Base-by-base conservation (phyloP, 768 basidiomycete species). In the Psilocybe subaeruginosa region DNA sequence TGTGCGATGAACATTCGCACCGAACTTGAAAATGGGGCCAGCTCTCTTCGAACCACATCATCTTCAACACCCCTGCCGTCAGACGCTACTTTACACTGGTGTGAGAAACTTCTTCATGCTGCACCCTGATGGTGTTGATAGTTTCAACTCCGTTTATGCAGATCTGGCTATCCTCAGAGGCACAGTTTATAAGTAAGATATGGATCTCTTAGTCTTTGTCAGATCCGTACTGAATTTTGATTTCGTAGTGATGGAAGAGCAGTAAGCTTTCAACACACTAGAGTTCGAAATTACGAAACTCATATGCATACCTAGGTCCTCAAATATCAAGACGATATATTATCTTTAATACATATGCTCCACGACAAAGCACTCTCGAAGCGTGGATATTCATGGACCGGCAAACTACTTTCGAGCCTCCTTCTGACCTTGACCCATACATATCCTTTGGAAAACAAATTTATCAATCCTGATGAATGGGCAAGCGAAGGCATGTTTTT, bases 11-110 rank as follows among this genome's bases (percentile, higher is more conserved):
- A 88, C 61, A 95, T 97, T 65, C 76, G 80, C 8, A 77, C 76
- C 2, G 95, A 97, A 71, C 80, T 96, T 11, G 93, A 95, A 64
- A 87, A 89, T 66, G 95, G 95, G 4, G 94, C 95, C 7, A 89
- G 88, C 68, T 90, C 86, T 59, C 78, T 82, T 66, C 83, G 82
- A 72, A 88, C 89, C 14, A 94, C 92, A 0, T 89, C 89, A 2
- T 78, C 83, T 33, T 86, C 89, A 3, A 80, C 81, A 1, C 86
- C 89, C 1, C 74, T 91, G 43, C 87, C 91, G 2, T 89, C 91
- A 1, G 93, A 95, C 72, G 91, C 91, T 3, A 93, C 92, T 16
- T 78, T 97, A 53, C 93, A 95, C 68, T 94, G 92, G 90, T 92
- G 90, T 91, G 73, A 58, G 87, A 16, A 73, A 41, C 59, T 23